Evolutionary conservation across 495 filamentous ascomycete species (phyloP).

Genomic region (Sphaerosporella brunnea): DNA sequence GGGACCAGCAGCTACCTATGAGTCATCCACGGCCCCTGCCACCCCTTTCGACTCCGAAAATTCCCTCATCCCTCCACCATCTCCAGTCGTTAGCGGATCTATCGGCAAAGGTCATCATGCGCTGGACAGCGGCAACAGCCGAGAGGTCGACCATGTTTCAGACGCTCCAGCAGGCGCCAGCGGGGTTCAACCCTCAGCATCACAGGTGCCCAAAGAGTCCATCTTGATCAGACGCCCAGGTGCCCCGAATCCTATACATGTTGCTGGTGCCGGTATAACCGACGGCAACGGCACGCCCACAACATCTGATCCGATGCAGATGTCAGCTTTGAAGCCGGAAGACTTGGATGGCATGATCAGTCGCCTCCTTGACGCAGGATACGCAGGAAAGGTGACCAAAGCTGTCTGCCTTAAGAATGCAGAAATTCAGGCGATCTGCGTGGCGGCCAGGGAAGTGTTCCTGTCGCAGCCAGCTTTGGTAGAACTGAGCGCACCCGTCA

Average conservation of each 20-base stretch:
- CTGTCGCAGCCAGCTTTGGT: conserved; percentile 80
- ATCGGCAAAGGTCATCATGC: conserved; percentile 60
- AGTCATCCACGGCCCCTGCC: conserved; percentile 29
- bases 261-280: too few relatives aligned
- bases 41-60: conserved; percentile 31
- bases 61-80: conserved; percentile 63
- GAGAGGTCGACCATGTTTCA: conserved; percentile 91
- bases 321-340: conserved; percentile 66
- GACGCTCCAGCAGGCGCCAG: conserved; percentile 65
- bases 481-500: conserved; percentile 89
- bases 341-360: conserved; percentile 97
- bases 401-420: conserved; percentile 93
- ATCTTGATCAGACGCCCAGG: conserved; percentile 69
- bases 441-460: conserved; percentile 70
- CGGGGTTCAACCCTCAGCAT: conserved; percentile 31
- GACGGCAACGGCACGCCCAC: conserved; percentile 23
- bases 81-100: conserved; percentile 65
- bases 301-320: conserved; percentile 35
- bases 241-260: conserved; percentile 32
- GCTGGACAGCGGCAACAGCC: conserved; percentile 59
- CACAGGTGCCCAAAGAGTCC: conserved; percentile 48
- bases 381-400: conserved; percentile 93
- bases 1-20: conserved; percentile 20
- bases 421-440: conserved; percentile 85
- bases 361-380: conserved; percentile 80